Conservation (phyloP, 1,284 basidiomycete genomes). For the Ganoderma lucidum region DNA sequence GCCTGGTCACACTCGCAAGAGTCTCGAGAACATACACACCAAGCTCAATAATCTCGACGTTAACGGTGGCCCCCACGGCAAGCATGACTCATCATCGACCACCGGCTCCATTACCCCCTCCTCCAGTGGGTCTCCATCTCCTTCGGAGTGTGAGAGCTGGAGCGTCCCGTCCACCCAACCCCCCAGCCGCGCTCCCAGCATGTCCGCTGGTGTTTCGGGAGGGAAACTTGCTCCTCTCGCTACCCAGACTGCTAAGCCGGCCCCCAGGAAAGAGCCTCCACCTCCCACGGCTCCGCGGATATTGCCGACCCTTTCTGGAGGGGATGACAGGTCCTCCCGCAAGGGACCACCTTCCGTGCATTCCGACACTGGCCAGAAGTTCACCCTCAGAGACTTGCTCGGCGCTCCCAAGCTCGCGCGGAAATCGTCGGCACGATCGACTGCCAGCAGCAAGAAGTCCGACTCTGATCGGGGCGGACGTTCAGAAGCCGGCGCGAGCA, state of each 20-base stretch:
- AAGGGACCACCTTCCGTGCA: slow-evolving; percentile 52
- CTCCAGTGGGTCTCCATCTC: slow-evolving; percentile 53
- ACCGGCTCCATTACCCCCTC: slow-evolving; percentile 49
- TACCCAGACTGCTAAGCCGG: slow-evolving; percentile 35
- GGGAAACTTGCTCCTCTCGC: slow-evolving; percentile 46
- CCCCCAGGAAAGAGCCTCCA: slow-evolving; percentile 36
- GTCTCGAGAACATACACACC: slow-evolving; percentile 45
- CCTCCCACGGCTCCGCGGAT: slow-evolving; percentile 39
- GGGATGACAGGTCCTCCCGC: slow-evolving; percentile 37
- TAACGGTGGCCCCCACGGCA: slow-evolving; percentile 37
- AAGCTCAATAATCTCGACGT: slow-evolving; percentile 27
- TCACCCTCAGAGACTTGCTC: slow-evolving; percentile 82
- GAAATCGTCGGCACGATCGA: slow-evolving; percentile 75
- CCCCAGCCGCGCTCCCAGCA: slow-evolving; percentile 54
- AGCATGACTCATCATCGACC: slow-evolving; percentile 43
- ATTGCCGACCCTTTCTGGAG: slow-evolving; percentile 39
- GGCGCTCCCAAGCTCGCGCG: slow-evolving; percentile 76
- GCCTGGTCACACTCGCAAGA: slow-evolving; percentile 59
- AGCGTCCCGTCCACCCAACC: slow-evolving; percentile 70
- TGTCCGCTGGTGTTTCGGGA: slow-evolving; percentile 61
- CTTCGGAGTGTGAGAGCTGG: slow-evolving; percentile 65
- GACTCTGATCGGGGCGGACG: slow-evolving; percentile 73
- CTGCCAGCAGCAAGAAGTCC: slow-evolving; percentile 68
- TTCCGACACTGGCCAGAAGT: slow-evolving; percentile 74
- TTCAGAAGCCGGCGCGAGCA: slow-evolving; percentile 68